Evolutionary conservation across 257 asterid genomes (phyloP).

Genomic region (Gardenia jasminoides): DNA sequence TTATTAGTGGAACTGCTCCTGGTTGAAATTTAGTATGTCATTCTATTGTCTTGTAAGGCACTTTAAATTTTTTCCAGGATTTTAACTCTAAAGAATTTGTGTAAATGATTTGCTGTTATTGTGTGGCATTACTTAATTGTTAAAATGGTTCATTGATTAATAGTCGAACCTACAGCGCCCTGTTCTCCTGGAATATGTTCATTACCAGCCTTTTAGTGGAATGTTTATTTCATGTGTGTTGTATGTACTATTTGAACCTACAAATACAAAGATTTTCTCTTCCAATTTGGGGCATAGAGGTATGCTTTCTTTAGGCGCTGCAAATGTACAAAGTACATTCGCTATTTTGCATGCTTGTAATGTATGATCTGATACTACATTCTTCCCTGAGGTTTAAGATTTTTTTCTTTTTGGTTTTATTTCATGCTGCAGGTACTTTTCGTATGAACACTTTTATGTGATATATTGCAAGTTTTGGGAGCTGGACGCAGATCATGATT

Average conservation of each 20-base stretch:
- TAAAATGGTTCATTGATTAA: neutral
- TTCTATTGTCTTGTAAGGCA: neutral
- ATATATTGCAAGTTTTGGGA: slow-evolving; percentile 99
- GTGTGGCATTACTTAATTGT: neutral
- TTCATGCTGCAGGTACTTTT: slow-evolving; percentile 80
- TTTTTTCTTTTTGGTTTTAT: slow-evolving; percentile 17
- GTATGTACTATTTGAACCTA: neutral
- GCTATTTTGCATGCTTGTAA: neutral
- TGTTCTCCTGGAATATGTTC: neutral
- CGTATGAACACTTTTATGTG: slow-evolving; percentile 97
- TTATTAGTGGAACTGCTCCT: neutral
- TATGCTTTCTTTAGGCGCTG: neutral
- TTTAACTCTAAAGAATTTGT: neutral
- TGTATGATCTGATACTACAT: neutral
- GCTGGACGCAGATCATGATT: slow-evolving; percentile 98
- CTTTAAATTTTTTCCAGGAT: neutral
- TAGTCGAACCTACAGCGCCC: neutral
- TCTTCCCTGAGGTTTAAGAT: slow-evolving; percentile 4
- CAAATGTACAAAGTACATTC: neutral
- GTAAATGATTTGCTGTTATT: neutral
- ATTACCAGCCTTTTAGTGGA: neutral
- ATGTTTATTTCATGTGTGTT: neutral
- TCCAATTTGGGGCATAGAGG: neutral
- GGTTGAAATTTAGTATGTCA: neutral
- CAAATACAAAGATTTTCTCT: too few species aligned